Evolutionary conservation across 2,329 filamentous ascomycete species (phyloP), one percentile per base, ranked within the genome.

Genomic region (Basipetospora chlamydospora): DNA sequence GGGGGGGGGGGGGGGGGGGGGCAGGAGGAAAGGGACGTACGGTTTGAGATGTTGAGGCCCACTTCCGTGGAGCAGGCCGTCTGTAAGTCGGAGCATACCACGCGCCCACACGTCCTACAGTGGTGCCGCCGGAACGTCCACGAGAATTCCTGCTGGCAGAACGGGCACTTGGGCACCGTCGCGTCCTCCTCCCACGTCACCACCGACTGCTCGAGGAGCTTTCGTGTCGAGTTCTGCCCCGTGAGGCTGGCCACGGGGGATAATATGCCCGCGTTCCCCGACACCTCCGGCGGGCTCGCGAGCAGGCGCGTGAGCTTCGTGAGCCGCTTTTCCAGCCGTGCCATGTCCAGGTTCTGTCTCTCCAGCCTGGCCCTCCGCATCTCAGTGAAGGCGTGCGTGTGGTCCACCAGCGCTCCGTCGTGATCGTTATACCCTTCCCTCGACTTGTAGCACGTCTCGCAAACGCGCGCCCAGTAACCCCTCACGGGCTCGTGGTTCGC

Each of bases 361-460:
- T 96, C 87, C 1, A 95, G 77, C 26, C 66, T 82, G 44, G 77
- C 81, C 47, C 79, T 73, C 40, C 90, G 67, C n/a, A 80, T 68
- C 3, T 68, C 67, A 10, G 67, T 59, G 47, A 98, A 95, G 3
- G 63, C 61, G n/a, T 63, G 60, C 3, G 74, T 86, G 47, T 86
- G 80, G 47, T 93, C 78, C 41, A 76, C 65, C 39, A 77, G 63
- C 2, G 78, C 55, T 1, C 86, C 83, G 38, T 70, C 72, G 47
- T 88, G 80, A 49, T 98, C 87, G 52, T 92, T 94, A 58, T 98
- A 98, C 3, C 90, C 90, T 18, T 87, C 84, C 48, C 90, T 73
- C 35, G 86, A 94, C 61, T 95, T 96, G 61, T 90, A 98, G 59
- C 90, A 98, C n/a, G 90, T 96, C 61, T 98, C 90, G 53, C 90